Percentiles rank a stretch among this genome's conserved stretches.
Conservation (phyloP, 805 yeast species). For the Priceomyces medius region DNA sequence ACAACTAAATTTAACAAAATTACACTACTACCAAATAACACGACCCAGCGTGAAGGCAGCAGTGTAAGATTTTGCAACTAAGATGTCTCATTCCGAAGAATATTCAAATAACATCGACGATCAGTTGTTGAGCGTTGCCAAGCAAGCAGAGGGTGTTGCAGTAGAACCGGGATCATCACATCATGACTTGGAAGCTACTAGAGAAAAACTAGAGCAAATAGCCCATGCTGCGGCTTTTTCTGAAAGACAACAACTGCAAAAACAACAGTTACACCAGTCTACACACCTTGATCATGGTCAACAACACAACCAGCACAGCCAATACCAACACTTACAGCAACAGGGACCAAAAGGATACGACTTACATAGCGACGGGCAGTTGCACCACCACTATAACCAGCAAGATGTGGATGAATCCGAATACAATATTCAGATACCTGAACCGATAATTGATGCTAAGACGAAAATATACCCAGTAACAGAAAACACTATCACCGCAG, state of each 20-base stretch:
- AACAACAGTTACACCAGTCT: conserved; percentile 12
- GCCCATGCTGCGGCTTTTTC: conserved; percentile 23
- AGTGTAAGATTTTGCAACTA: conserved; percentile 10
- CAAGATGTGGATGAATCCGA: conserved; percentile 35
- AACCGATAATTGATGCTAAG: conserved; percentile 42
- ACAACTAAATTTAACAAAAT: conserved; percentile 15
- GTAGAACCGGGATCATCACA: conserved; percentile 9
- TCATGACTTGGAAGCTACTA: conserved; percentile 17
- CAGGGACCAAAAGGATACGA: conserved; percentile 13
- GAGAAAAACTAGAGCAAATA: conserved; percentile 33
- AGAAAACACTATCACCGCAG: conserved; percentile 47
- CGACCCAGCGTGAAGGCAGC: conserved; percentile 13
- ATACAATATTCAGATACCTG: conserved; percentile 47
- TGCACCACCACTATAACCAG: conserved; percentile 9
- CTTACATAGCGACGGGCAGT: conserved; percentile 9
- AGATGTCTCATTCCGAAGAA: conserved; percentile 15
- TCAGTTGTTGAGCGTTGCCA: conserved; percentile 40
- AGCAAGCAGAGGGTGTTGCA: conserved; percentile 28
- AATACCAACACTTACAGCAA: conserved; percentile 13
- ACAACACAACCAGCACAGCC: conserved; percentile 14
- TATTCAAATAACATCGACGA: conserved; percentile 40
- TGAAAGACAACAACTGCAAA: conserved; percentile 17
- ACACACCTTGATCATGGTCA: conserved; percentile 10
- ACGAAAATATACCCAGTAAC: conserved; percentile 43
- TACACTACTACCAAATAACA: conserved; percentile 25